Evolutionary conservation across 108 stramenopile genomes (phyloP), one percentile per base, ranked within the genome.

Genomic region (Cylindrotheca closterium): DNA sequence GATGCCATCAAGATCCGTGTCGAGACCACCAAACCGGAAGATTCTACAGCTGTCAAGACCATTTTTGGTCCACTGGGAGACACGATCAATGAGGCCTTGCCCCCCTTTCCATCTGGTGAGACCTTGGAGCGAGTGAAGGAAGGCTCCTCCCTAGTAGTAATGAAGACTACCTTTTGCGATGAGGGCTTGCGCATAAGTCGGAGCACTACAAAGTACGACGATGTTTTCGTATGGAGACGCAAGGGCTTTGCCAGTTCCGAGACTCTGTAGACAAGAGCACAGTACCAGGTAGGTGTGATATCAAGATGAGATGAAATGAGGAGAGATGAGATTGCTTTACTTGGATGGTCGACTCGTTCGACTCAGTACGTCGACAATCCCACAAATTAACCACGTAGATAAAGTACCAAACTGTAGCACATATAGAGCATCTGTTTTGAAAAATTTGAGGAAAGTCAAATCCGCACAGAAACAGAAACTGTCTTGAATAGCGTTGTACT

Each of bases 11-110:
- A 75, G 3, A 22, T 93, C 12, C 81, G 69, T 25, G 73, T 93
- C 23, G 86, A 86, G 55, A 81, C 82, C 2, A 93, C 91, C 23
- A 89, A 93, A 50, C 91, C 91, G 0, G 88, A 93, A 63, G 81
- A 88, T 12, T 81, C 79, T 24, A 86, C 91, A 25, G 65, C 84
- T 19, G 28, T 93, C 21, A 54, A 77, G 47, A 64, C 56, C 1
- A 32, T 76, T 18, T 34, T 71, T 32, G 91, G 91, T 27, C 91
- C 91, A 18, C 56, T 92, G 24, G 91, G 84, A 25, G 68, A 65
- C 19, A 34, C 84, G 2, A 30, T 89, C 10, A 77, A 84, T 67
- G 71, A 83, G 4, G 78, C 76, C 32, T 60, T 77, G 0, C 84
- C 84, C 27, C 76, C 91, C 17, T 93, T 93, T 77, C 88, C 91